phyloP scores from a whole-genome alignment of 106 monocot genomes.

The Platanthera guangdongensis region DNA sequence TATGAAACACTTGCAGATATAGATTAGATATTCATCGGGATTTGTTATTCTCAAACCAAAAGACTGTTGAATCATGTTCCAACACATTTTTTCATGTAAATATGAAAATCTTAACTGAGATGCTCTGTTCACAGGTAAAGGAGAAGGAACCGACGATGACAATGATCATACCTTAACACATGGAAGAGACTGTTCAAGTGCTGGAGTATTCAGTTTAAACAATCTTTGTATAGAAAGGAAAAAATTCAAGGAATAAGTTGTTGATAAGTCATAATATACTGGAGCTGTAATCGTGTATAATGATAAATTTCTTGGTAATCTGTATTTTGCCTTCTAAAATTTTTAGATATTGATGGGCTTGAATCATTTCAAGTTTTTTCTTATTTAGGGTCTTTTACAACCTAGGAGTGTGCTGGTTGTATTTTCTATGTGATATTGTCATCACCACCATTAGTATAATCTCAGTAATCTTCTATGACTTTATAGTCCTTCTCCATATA shows the following conservation, averaged over 20 bases:
- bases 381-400: no score
- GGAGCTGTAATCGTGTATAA: neutral
- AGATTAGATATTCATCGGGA: no score
- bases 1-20: no score
- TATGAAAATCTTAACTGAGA: neutral
- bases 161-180: neutral
- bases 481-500: no score
- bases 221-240: neutral
- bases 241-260: neutral
- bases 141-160: neutral
- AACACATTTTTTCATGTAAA: neutral
- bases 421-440: no score
- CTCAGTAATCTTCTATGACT: no score
- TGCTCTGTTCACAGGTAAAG: neutral
- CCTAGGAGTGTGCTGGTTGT: no score
- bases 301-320: neutral
- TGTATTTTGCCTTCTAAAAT: neutral
- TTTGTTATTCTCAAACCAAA: no score
- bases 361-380: no score
- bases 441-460: no score
- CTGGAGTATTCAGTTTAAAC: neutral
- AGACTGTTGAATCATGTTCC: no score
- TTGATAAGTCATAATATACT: neutral
- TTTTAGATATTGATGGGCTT: no score
- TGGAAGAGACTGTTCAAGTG: neutral